A percentile compares a stretch with the other conserved stretches of the same genome.
phyloP scores from a whole-genome alignment of 1,284 basidiomycete genomes.

The Irpex sp. region DNA sequence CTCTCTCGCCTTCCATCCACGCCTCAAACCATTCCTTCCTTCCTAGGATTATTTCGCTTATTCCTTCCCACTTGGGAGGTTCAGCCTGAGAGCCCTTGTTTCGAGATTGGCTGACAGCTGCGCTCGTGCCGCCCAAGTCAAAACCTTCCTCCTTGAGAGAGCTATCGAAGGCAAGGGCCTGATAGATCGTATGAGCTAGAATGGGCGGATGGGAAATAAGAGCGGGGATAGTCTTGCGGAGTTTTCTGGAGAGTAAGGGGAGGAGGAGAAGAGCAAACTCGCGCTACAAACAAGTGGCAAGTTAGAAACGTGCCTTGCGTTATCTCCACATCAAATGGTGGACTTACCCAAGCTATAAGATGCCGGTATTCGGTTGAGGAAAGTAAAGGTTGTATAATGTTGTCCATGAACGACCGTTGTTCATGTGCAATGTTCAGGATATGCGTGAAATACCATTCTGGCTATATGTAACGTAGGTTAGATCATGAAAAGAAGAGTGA shows the following conservation, averaged over 20 bases:
- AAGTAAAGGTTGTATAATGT: conserved; percentile 73
- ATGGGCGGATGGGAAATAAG: conserved; percentile 80
- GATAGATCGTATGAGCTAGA: conserved; percentile 94
- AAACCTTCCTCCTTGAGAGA: conserved; percentile 78
- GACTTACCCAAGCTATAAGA: conserved; percentile 69
- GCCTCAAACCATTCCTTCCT: conserved; percentile 85
- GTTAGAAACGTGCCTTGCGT: background rate
- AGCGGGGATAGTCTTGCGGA: conserved; percentile 71
- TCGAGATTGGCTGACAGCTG: conserved; percentile 24
- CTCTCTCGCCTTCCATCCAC: conserved; percentile 86
- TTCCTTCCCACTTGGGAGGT: conserved; percentile 59
- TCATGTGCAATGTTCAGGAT: conserved; percentile 82
- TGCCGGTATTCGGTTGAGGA: conserved; percentile 55
- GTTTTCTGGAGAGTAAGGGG: conserved; percentile 68
- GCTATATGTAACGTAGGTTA: conserved; percentile 41
- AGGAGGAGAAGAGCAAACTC: conserved; percentile 77
- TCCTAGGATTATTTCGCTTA: conserved; percentile 80
- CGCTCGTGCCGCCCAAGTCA: conserved; percentile 48
- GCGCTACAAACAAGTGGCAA: conserved; percentile 40
- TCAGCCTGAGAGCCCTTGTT: conserved; percentile 15
- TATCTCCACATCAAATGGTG: conserved; percentile 8
- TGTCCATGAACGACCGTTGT: conserved; percentile 75
- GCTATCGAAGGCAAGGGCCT: conserved; percentile 86
- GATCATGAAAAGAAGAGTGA: no score
- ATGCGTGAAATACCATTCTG: conserved; percentile 97